A percentile compares a stretch with the other conserved stretches of the same genome.
Evolutionary conservation across 176 grass and related monocot species (phyloP).

Genomic region (Rhynchospora tenuis): DNA sequence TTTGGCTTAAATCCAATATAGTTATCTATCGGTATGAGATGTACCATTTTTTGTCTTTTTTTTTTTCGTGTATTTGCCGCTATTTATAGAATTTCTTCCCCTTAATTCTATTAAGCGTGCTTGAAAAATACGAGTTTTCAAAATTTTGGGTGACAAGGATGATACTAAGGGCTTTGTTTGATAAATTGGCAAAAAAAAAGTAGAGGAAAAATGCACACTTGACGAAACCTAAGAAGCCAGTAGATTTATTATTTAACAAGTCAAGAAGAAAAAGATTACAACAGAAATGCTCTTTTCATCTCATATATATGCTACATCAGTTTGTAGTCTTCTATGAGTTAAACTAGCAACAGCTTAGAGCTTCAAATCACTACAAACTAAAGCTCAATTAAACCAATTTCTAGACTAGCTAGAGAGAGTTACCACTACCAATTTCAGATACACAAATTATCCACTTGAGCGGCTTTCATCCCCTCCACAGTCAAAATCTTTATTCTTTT

Average conservation of each 20-base stretch:
- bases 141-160: neutral
- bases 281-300: neutral
- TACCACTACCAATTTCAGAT: neutral
- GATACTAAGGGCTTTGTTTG: too few species aligned
- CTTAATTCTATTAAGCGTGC: neutral
- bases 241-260: neutral
- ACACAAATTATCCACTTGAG: constrained; percentile 19
- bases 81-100: neutral
- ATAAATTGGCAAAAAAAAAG: too few species aligned
- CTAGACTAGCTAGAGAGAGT: neutral
- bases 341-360: neutral
- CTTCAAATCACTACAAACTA: neutral
- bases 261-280: neutral
- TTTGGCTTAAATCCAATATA: neutral
- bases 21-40: neutral
- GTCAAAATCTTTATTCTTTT: neutral
- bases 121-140: neutral
- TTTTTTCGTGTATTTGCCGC: too few species aligned
- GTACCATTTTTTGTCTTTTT: too few species aligned
- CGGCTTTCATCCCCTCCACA: neutral
- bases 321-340: neutral
- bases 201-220: too few species aligned
- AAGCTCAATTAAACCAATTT: neutral
- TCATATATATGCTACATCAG: constrained; percentile 6
- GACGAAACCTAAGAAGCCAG: neutral